phyloP scores from a whole-genome alignment of 208 protist genomes.

The Crithidia thermophila region DNA sequence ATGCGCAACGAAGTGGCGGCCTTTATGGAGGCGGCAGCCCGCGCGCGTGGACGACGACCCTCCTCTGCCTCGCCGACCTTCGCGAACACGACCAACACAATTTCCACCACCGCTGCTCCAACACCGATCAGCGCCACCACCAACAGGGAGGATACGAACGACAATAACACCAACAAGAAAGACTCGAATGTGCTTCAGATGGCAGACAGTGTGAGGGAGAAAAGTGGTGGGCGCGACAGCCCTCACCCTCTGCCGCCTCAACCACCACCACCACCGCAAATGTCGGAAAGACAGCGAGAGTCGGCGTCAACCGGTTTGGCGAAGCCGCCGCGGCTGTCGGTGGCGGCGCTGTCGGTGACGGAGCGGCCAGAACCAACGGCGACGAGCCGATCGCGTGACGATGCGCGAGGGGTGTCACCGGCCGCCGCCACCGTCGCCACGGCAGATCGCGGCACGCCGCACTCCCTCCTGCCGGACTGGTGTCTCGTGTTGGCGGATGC shows the following conservation, averaged over 20 bases:
- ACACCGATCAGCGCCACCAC: neutral
- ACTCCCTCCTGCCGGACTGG: slow-evolving; percentile 19
- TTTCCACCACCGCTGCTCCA: neutral
- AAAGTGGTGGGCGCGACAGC: too few relatives aligned
- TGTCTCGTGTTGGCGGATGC: slow-evolving; percentile 11
- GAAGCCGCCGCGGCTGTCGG: neutral
- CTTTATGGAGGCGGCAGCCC: slow-evolving; percentile 6
- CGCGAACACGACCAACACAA: neutral
- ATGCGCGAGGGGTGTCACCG: neutral
- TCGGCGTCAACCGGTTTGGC: too few relatives aligned
- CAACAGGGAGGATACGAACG: too few relatives aligned
- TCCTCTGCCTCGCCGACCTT: too few relatives aligned
- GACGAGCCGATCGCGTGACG: too few relatives aligned
- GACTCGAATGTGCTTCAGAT: too few relatives aligned
- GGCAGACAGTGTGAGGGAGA: too few relatives aligned
- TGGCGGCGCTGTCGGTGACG: neutral
- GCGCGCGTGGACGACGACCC: neutral
- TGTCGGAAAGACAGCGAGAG: too few relatives aligned
- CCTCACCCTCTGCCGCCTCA: neutral
- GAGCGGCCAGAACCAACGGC: neutral
- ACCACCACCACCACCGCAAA: neutral
- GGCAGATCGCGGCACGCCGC: neutral
- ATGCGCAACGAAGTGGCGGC: neutral
- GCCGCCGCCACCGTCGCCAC: neutral
- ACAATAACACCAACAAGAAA: too few relatives aligned